Evolutionary conservation across 1,284 basidiomycete species (phyloP), one percentile per base, ranked within the genome.

Genomic region (Ceratobasidium sp.): DNA sequence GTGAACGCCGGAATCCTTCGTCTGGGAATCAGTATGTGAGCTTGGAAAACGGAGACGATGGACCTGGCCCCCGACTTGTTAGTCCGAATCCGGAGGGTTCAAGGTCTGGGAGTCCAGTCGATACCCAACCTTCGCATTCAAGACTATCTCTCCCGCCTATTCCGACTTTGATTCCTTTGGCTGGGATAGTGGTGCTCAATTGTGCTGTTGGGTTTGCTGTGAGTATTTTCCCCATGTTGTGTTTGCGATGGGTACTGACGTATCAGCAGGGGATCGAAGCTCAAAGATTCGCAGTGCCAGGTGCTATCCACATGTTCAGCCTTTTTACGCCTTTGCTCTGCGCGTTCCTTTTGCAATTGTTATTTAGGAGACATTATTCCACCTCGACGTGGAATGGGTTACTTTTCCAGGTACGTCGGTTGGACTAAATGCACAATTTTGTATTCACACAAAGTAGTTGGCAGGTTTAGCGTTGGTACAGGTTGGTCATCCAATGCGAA

Each of bases 41-140:
- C 21, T n/a, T 64, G n/a, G 60, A 64, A 39, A 39, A 64, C 19
- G 60, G 60, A n/a, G 23, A 54, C 52, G 60, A 64, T n/a, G 33
- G 50, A 39, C 36, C 36, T 2, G 19, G 50, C 8, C 33, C 47
- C 11, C 42, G 16, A 46, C 14, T 16, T 46, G 4, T 21, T 23
- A 27, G 47, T 25, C 47, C 42, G 16, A n/a, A 14, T 46, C 42
- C 7, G 19, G 53, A 49, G 19, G 50, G 27, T 13, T 23, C 47
- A 21, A 64, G 27, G 42, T 49, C 52, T 11, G 50, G 11, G 11
- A 14, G 19, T 9, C 30, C n/a, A 14, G 47, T 39, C 1, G n/a
- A 42, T n/a, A 3, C 46, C 7, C 21, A 2, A 1, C 49, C 19
- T 1, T 16, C 33, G 47, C 21, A 27, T 50, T 13, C 14, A 27